A percentile compares a stretch with the other conserved stretches of the same genome.
These are phyloP conservation scores for Polytolypa hystricis DNA, from an alignment of 2,329 filamentous ascomycete species.

Conservation along the genomic window DNA sequence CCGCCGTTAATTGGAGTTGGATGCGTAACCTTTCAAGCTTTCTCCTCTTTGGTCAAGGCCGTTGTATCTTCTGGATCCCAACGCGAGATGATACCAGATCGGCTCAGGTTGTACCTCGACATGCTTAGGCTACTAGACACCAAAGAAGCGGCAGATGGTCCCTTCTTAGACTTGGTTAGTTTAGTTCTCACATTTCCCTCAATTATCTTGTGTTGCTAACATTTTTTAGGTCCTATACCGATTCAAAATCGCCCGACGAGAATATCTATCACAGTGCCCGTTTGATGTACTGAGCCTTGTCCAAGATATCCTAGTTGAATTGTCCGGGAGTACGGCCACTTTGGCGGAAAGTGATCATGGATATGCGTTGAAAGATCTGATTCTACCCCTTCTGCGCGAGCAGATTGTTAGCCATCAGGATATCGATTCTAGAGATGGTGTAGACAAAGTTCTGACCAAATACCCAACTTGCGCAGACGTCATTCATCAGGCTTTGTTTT, in stretches of 20 bases:
- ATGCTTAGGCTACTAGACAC: constrained; percentile 23
- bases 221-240: constrained; percentile 26
- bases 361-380: constrained; percentile 14
- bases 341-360: constrained; percentile 1
- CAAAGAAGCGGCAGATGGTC: constrained; percentile 10
- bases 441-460: constrained; percentile 20
- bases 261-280: constrained; percentile 26
- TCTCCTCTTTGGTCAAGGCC: constrained; percentile 26
- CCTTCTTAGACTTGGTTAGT: constrained; percentile 22
- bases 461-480: constrained; percentile 17
- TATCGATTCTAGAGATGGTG: constrained; percentile 18
- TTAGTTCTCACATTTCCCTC: constrained; percentile 2
- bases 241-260: constrained; percentile 28
- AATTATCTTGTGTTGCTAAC: neutral
- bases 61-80: constrained; percentile 18
- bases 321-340: constrained; percentile 2
- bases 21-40: constrained; percentile 32
- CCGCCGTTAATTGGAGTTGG: constrained; percentile 34
- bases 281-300: constrained; percentile 25
- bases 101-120: constrained; percentile 19
- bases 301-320: constrained; percentile 19
- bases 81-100: constrained; percentile 17
- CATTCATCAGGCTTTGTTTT: neutral
- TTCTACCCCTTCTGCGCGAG: constrained; percentile 22
- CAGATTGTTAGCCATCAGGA: constrained; percentile 25